A percentile compares a stretch with the other conserved stretches of the same genome.
These are phyloP conservation scores for Amphichorda felina DNA, from an alignment of 2,329 filamentous ascomycete genomes.

Conservation along the genomic window DNA sequence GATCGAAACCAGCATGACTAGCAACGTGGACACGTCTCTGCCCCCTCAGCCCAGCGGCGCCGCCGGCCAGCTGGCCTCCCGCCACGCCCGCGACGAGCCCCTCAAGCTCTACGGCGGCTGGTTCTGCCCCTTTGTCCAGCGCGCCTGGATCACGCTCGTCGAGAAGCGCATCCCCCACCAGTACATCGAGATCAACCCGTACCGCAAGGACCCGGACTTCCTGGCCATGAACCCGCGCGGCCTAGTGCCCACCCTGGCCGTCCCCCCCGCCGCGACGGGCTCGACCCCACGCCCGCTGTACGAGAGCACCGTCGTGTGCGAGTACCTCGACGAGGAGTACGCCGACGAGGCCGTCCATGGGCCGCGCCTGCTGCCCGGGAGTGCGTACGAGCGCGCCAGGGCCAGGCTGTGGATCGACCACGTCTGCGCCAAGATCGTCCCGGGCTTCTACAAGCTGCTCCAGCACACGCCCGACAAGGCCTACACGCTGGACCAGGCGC, in stretches of 20 bases:
- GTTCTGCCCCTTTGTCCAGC: conserved; percentile 64
- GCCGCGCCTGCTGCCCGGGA: conserved; percentile 41
- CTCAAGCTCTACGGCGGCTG: conserved; percentile 62
- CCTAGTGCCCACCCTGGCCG: conserved; percentile 58
- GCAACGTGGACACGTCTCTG: conserved; percentile 34
- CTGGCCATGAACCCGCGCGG: conserved; percentile 64
- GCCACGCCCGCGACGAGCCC: conserved; percentile 32
- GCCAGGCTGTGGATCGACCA: conserved; percentile 67
- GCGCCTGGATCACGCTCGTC: conserved; percentile 59
- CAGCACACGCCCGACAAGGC: conserved; percentile 40
- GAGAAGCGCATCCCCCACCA: conserved; percentile 66
- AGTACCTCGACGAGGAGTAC: conserved; percentile 66
- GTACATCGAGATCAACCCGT: conserved; percentile 69
- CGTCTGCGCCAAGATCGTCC: conserved; percentile 53
- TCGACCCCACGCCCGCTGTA: conserved; percentile 47
- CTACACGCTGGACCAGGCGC: conserved; percentile 38
- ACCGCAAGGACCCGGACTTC: conserved; percentile 58
- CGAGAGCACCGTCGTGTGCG: conserved; percentile 61
- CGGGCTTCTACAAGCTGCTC: conserved; percentile 52
- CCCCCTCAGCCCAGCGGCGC: conserved; percentile 33
- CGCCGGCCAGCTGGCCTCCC: conserved; percentile 32
- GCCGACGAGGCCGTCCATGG: conserved; percentile 28
- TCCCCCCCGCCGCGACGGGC: conserved; percentile 20
- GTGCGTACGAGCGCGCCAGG: conserved; percentile 52
- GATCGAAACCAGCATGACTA: conserved; percentile 29